These are phyloP conservation scores for Bothriochloa decipiens DNA, from an alignment of 176 grass and related monocot species.

Conservation along the genomic window DNA sequence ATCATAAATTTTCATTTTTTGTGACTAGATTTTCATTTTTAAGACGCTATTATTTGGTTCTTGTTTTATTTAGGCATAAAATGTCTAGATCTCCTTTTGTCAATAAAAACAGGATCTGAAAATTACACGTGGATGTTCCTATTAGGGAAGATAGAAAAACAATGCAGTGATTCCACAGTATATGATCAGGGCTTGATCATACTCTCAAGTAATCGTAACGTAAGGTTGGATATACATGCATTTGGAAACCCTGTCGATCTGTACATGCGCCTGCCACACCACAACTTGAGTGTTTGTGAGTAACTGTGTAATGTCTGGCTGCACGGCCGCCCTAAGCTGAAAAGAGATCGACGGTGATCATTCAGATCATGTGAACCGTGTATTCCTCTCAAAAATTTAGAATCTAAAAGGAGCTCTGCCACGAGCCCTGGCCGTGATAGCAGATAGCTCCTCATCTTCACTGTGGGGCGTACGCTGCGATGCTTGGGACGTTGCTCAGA, in stretches of 20 bases:
- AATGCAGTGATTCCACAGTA: neutral
- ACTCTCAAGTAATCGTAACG: neutral
- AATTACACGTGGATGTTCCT: neutral
- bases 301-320: neutral
- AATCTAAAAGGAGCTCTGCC: neutral
- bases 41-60: neutral
- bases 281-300: neutral
- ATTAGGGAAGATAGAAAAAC: neutral
- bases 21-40: neutral
- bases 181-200: neutral
- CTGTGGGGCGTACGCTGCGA: conserved; percentile 41
- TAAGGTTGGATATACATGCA: neutral
- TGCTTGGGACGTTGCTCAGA: neutral
- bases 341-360: neutral
- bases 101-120: neutral
- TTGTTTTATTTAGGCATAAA: neutral
- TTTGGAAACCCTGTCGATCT: neutral
- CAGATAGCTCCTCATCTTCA: neutral
- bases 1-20: neutral
- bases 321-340: neutral
- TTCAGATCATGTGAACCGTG: conserved; percentile 32
- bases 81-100: neutral
- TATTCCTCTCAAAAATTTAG: conserved; percentile 5
- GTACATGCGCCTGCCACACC: neutral
- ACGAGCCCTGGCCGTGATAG: neutral